Base-by-base conservation (phyloP, 2,329 filamentous ascomycete species). In the Penicillium griseofulvum region DNA sequence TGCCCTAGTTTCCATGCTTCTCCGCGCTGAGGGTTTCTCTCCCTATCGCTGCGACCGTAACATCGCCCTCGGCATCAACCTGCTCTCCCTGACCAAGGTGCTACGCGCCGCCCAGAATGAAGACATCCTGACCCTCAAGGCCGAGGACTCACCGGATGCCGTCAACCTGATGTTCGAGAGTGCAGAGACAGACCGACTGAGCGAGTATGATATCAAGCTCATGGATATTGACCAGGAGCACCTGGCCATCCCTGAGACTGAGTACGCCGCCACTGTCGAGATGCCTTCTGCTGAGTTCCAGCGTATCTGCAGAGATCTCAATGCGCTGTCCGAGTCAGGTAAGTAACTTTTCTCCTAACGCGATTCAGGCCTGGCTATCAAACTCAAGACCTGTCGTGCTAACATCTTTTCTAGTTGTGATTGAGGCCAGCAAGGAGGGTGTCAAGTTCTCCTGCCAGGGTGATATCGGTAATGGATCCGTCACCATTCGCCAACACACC, bases 171-270 rank as follows among this genome's bases (percentile, higher is more conserved):
- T 92, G 67, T 99, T 99, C 73, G 95, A 99, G 86, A 96, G 87
- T 81, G 81, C 84, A 64, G 86, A 88, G 71, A 89, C 85, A 69
- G 94, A 99, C 77, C 85, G 94, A 65, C 85, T 99, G 72, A 96
- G 90, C 84, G 95, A 99, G 82, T 99, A 99, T 76, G 94, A 99
- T 77, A 89, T 99, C 78, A 99, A 99, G 84, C 87, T 99, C 74
- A 99, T 99, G 94, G 94, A 99, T 75, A 99, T 99, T 76, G 94
- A 99, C 78, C 95, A 99, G 81, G 94, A 99, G 83, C 94, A 99
- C 76, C 81, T 99, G 77, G 94, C 94, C 60, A 99, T 99, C 68
- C 94, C 94, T 16, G 93, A 99, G 69, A 99, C 95, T n/a, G 94
- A 99, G 71, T 99, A 99, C 72, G 89, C 91, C 37, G 89, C 94